Percentiles rank a stretch among this genome's conserved stretches.
Evolutionary conservation across 2,329 filamentous ascomycete species (phyloP).

Genomic region (Apiospora saccharicola): DNA sequence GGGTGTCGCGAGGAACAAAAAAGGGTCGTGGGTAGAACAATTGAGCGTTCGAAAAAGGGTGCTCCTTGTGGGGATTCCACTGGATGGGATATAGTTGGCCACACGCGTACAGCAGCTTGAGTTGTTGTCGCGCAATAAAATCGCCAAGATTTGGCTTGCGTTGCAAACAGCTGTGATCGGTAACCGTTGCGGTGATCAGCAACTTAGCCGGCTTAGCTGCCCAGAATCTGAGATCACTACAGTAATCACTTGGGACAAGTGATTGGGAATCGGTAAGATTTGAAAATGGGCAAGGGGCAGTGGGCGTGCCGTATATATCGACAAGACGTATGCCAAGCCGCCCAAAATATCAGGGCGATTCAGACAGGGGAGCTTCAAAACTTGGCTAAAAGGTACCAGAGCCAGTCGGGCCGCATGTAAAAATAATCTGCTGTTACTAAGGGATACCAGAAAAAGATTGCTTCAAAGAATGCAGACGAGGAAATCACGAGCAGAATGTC

Average conservation of each 20-base stretch:
- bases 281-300: background rate
- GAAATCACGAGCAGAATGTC: background rate
- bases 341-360: slow-evolving; percentile 19
- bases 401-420: slow-evolving; percentile 8
- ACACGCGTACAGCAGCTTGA: background rate
- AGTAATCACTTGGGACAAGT: background rate
- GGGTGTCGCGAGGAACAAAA: background rate
- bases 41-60: background rate
- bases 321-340: slow-evolving; percentile 21
- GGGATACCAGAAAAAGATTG: slow-evolving; percentile 7
- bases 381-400: slow-evolving; percentile 18
- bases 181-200: slow-evolving; percentile 14
- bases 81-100: background rate
- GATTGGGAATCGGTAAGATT: background rate
- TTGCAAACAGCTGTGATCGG: background rate
- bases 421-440: background rate
- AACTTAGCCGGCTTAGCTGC: background rate
- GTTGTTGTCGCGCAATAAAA: background rate
- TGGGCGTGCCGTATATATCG: slow-evolving; percentile 16
- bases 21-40: background rate
- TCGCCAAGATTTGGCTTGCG: background rate
- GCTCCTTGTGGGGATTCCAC: background rate
- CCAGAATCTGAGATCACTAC: background rate
- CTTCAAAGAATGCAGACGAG: slow-evolving; percentile 6
- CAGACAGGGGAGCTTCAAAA: slow-evolving; percentile 14